These are phyloP conservation scores for Celoporthe dispersa DNA, from an alignment of 2,329 filamentous ascomycete genomes.

Conservation along the genomic window DNA sequence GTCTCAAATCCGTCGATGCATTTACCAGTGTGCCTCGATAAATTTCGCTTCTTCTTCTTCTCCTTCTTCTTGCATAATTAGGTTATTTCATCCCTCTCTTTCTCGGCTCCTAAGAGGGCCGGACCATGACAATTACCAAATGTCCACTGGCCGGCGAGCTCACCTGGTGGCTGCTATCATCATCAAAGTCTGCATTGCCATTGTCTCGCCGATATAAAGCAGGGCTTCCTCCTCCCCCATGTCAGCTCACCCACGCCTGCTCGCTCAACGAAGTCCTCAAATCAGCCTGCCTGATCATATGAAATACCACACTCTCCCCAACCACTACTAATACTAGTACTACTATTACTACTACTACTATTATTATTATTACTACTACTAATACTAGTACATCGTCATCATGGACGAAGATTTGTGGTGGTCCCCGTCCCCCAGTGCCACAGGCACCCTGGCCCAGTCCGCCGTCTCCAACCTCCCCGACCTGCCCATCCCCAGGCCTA, in stretches of 20 bases:
- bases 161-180: too few relatives aligned
- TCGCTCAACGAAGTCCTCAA: not conserved
- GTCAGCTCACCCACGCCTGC: not conserved
- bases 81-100: not conserved
- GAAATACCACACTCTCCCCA: too few relatives aligned
- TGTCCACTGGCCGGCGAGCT: too few relatives aligned
- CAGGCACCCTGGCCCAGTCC: constrained; percentile 3
- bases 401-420: constrained; percentile 2
- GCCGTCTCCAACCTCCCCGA: not conserved
- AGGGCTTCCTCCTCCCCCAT: not conserved
- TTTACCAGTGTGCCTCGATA: not conserved
- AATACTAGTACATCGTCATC: not conserved
- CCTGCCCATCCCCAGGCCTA: constrained; percentile 2
- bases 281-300: not conserved
- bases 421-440: not conserved
- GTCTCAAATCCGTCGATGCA: not conserved
- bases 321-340: too few relatives aligned
- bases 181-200: too few relatives aligned
- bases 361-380: not conserved
- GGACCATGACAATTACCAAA: too few relatives aligned
- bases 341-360: not conserved
- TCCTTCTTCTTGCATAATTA: too few relatives aligned
- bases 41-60: not conserved
- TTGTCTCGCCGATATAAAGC: not conserved
- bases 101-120: not conserved